Percentiles rank a stretch among this genome's conserved stretches.
Conservation (phyloP, 2,329 filamentous ascomycete genomes). For the Esteya vermicola region DNA sequence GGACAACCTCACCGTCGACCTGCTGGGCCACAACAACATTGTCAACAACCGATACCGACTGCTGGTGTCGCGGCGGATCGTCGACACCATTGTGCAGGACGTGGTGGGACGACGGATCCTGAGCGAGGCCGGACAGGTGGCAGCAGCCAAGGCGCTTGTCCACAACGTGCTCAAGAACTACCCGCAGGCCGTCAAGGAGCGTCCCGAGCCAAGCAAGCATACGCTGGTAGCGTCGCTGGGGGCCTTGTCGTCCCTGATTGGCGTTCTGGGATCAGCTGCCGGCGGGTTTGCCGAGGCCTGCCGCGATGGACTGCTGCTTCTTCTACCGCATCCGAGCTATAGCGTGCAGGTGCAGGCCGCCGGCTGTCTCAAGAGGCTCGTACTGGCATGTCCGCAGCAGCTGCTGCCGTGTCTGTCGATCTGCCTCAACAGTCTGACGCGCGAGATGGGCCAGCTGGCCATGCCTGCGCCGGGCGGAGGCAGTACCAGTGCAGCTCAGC, state of each 20-base stretch:
- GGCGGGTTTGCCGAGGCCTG: conserved; percentile 68
- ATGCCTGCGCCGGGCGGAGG: too few species aligned
- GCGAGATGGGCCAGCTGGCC: conserved; percentile 68
- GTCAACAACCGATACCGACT: conserved; percentile 77
- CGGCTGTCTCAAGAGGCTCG: conserved; percentile 72
- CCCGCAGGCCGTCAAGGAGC: conserved; percentile 75
- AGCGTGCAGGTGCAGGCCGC: conserved; percentile 87
- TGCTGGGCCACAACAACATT: conserved; percentile 64
- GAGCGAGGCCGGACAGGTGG: conserved; percentile 77
- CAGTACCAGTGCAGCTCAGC: conserved; percentile 46
- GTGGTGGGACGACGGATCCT: conserved; percentile 70
- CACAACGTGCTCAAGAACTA: conserved; percentile 91
- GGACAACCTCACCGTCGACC: conserved; percentile 63
- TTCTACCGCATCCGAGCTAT: conserved; percentile 88
- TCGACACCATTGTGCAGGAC: conserved; percentile 71
- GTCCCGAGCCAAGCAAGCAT: conserved; percentile 78
- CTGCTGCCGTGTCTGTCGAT: conserved; percentile 82
- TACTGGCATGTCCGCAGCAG: conserved; percentile 83
- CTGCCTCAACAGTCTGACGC: conserved; percentile 86
- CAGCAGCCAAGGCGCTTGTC: conserved; percentile 66
- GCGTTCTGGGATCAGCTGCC: conserved; percentile 67
- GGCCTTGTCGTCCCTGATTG: conserved; percentile 65
- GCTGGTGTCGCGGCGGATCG: conserved; percentile 69
- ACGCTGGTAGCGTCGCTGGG: conserved; percentile 66
- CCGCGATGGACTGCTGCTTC: conserved; percentile 75